These are phyloP conservation scores for Stephania cephalantha DNA, from an alignment of 164 flowering plant genomes.

Conservation along the genomic window DNA sequence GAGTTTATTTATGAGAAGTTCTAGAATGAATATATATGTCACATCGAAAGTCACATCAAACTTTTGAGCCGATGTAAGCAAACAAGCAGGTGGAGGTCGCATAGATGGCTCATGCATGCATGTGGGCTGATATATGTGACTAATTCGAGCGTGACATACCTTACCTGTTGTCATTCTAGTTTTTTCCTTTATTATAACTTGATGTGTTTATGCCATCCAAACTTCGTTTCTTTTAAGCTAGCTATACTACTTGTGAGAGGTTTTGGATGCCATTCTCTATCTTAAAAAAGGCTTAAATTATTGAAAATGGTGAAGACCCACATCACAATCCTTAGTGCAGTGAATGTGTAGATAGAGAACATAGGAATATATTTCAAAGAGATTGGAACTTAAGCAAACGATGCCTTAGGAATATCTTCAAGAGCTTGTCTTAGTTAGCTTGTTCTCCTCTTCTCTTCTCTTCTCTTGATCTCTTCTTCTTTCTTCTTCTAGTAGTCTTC, in stretches of 20 bases:
- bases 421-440: slow-evolving; percentile 1
- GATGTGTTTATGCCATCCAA: not conserved
- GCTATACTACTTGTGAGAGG: slow-evolving; percentile 1
- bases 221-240: not conserved
- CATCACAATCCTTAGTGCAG: slow-evolving; percentile 10
- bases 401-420: slow-evolving; percentile 40
- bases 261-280: slow-evolving; percentile 24
- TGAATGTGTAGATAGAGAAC: slow-evolving; percentile 13
- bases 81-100: no score
- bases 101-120: no score
- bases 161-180: no score
- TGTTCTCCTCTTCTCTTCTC: not conserved
- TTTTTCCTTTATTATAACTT: no score
- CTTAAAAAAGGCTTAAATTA: slow-evolving; percentile 14
- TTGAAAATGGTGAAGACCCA: slow-evolving; percentile 5
- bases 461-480: not conserved
- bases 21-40: no score
- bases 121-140: no score
- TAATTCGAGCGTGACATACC: no score
- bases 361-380: slow-evolving; percentile 26
- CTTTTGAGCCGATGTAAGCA: no score
- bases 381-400: slow-evolving; percentile 31
- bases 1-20: not conserved
- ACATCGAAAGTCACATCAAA: no score
- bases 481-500: not conserved